A percentile compares a stretch with the other conserved stretches of the same genome.
Evolutionary conservation across 768 basidiomycete genomes (phyloP).

Genomic region (Leccinum arenicola): DNA sequence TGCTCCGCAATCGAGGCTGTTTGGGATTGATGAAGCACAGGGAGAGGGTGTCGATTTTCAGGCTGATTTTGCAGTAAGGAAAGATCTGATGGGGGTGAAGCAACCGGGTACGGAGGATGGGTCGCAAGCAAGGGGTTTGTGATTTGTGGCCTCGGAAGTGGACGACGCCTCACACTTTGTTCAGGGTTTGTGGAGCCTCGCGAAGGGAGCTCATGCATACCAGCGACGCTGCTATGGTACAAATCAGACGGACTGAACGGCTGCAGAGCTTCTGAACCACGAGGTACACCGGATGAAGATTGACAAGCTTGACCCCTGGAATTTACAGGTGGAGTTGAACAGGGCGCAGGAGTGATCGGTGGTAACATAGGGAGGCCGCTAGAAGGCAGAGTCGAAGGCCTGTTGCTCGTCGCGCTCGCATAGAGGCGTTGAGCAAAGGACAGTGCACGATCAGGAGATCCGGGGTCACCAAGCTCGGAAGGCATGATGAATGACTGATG

Average conservation of each 20-base stretch:
- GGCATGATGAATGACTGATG: constrained; percentile 2
- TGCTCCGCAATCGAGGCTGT: neutral
- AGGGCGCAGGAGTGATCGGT: neutral
- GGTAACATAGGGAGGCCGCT: constrained; percentile 6
- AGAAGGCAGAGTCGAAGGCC: constrained; percentile 5
- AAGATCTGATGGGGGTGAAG: neutral
- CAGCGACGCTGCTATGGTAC: constrained; percentile 17
- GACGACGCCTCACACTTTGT: neutral
- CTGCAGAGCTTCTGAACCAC: constrained; percentile 2
- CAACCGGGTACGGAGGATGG: neutral
- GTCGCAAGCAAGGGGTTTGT: neutral
- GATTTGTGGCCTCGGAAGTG: neutral
- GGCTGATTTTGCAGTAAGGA: neutral
- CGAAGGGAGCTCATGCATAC: constrained; percentile 4
- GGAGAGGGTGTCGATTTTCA: neutral
- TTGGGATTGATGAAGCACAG: neutral
- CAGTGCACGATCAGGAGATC: constrained; percentile 17
- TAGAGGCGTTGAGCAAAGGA: constrained; percentile 44
- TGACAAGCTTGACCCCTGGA: neutral
- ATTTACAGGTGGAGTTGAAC: neutral
- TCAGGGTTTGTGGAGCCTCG: neutral
- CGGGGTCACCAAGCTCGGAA: neutral
- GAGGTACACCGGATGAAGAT: neutral
- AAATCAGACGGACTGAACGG: constrained; percentile 13
- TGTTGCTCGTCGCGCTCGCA: constrained; percentile 35